phyloP scores from a whole-genome alignment of 2,329 filamentous ascomycete genomes.

The Neonectria hederae region DNA sequence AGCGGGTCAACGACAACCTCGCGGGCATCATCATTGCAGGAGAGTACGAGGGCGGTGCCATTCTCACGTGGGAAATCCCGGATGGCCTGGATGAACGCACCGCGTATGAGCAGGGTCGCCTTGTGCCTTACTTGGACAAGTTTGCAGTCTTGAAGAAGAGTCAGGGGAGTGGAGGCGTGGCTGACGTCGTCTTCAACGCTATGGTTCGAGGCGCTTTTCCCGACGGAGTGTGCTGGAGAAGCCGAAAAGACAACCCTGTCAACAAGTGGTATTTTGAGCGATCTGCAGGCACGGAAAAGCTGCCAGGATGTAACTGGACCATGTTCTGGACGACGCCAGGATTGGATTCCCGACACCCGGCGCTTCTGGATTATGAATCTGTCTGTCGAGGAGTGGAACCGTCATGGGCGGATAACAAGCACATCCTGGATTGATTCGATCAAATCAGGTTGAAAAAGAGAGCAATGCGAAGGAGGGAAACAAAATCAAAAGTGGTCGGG shows the following conservation, averaged over 20 bases:
- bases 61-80: conserved; percentile 92
- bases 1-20: conserved; percentile 80
- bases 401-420: conserved; percentile 69
- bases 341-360: conserved; percentile 63
- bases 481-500: not conserved
- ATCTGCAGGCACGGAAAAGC: conserved; percentile 82
- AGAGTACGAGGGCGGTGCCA: conserved; percentile 94
- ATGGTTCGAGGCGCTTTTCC: conserved; percentile 94
- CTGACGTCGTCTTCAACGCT: conserved; percentile 94
- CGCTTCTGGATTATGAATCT: conserved; percentile 74
- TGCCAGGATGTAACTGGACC: conserved; percentile 86
- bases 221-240: conserved; percentile 89
- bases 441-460: not conserved
- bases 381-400: conserved; percentile 75
- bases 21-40: conserved; percentile 95
- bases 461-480: not conserved
- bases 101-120: conserved; percentile 64
- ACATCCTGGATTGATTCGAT: conserved; percentile 63
- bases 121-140: conserved; percentile 96
- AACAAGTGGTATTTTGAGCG: conserved; percentile 99
- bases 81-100: conserved; percentile 64
- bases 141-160: conserved; percentile 91
- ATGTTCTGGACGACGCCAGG: conserved; percentile 97
- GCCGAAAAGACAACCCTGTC: conserved; percentile 88
- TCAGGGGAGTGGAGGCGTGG: conserved; percentile 91